These are phyloP conservation scores for Neonectria punicea DNA, from an alignment of 2,329 filamentous ascomycete genomes.

Conservation along the genomic window DNA sequence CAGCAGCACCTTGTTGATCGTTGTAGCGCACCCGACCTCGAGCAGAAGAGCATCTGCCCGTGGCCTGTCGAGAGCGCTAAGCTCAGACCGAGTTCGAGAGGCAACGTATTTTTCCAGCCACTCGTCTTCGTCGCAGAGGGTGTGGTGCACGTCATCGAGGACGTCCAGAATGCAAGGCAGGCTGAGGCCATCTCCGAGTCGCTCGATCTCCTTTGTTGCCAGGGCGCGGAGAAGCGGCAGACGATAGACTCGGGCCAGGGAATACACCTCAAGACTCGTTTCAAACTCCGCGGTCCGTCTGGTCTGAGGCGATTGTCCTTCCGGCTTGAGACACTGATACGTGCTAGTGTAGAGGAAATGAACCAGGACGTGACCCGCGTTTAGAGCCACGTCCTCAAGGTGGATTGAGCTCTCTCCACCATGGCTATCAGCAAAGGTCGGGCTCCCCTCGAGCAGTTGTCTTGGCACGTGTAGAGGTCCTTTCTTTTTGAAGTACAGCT, in stretches of 20 bases:
- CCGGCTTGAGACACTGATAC: neutral
- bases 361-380: neutral
- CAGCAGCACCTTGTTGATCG: neutral
- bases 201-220: neutral
- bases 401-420: neutral
- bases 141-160: neutral
- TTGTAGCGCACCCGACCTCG: neutral
- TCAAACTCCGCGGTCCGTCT: neutral
- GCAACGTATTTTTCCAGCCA: neutral
- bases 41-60: neutral
- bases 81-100: neutral
- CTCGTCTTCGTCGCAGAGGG: neutral
- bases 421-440: neutral
- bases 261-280: neutral
- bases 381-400: neutral
- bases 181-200: neutral
- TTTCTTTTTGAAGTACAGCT: neutral
- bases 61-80: neutral
- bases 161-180: neutral
- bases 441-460: neutral
- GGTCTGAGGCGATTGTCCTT: neutral
- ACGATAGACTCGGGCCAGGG: neutral
- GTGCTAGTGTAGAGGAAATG: neutral
- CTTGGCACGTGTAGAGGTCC: neutral
- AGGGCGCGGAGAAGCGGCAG: neutral